phyloP scores from a whole-genome alignment of 1,284 basidiomycete species.

The Trichosporon asahii region DNA sequence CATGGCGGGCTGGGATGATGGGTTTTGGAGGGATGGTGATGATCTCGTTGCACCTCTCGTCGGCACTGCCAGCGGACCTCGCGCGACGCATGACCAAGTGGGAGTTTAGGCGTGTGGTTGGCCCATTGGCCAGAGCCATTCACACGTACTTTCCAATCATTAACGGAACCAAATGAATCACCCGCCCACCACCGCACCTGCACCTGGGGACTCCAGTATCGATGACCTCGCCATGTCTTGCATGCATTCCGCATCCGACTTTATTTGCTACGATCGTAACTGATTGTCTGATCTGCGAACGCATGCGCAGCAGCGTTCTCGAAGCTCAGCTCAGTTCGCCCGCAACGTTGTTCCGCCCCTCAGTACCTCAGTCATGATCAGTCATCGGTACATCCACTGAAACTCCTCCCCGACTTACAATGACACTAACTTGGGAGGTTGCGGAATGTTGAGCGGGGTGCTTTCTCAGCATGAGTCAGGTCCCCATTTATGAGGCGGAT shows the following conservation, averaged over 20 bases:
- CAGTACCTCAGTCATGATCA: not conserved
- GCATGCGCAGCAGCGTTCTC: not conserved
- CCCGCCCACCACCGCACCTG: not conserved
- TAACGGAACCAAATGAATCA: not conserved
- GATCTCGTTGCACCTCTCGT: not conserved
- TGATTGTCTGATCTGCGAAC: not conserved
- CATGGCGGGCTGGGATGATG: constrained; percentile 53
- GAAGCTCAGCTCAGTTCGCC: not conserved
- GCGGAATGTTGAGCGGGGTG: not conserved
- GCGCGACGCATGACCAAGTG: not conserved
- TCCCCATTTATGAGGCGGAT: too few species aligned
- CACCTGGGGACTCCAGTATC: not conserved
- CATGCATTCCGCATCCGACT: not conserved
- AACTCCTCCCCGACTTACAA: not conserved
- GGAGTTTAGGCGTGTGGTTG: constrained; percentile 11
- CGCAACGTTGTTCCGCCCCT: not conserved
- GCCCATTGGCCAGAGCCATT: not conserved
- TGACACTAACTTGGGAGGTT: not conserved
- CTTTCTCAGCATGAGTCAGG: not conserved
- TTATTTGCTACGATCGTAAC: not conserved
- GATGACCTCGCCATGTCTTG: not conserved
- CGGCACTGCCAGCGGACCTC: constrained; percentile 4
- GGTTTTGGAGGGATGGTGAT: not conserved
- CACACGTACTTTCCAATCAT: not conserved
- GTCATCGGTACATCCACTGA: not conserved